Conservation (phyloP, 768 basidiomycete genomes). For the Leccinum incarnatum region DNA sequence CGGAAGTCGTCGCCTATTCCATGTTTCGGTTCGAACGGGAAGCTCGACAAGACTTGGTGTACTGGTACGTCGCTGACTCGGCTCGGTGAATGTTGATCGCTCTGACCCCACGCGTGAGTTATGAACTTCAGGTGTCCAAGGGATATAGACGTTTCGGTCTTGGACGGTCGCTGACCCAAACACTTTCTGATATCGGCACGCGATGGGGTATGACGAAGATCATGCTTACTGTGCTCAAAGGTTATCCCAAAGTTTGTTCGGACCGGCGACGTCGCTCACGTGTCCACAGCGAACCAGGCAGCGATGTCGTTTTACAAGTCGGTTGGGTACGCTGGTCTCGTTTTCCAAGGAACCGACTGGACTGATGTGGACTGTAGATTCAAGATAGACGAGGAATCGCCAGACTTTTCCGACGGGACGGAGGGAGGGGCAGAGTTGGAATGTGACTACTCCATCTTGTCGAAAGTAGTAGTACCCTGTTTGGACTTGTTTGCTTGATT, state of each 20-base stretch:
- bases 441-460: conserved; percentile 41
- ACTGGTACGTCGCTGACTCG: conserved; percentile 52
- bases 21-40: conserved; percentile 80
- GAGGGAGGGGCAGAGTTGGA: conserved; percentile 28
- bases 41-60: conserved; percentile 54
- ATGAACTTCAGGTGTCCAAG: conserved; percentile 67
- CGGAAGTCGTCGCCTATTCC: conserved; percentile 37
- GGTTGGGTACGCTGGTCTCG: conserved; percentile 44
- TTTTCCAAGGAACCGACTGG: neutral
- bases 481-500: conserved; percentile 23
- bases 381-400: conserved; percentile 49
- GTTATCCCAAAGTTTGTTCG: conserved; percentile 36
- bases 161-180: conserved; percentile 52
- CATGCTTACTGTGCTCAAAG: conserved; percentile 73
- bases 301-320: conserved; percentile 53
- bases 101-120: conserved; percentile 41
- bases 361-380: conserved; percentile 43
- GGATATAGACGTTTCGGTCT: conserved; percentile 50
- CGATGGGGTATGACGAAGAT: conserved; percentile 63
- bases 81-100: neutral
- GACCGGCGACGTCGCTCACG: conserved; percentile 6
- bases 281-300: conserved; percentile 39
- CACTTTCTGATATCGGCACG: conserved; percentile 48
- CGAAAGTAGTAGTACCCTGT: conserved; percentile 21
- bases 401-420: conserved; percentile 35